Evolutionary conservation across 108 stramenopile species (phyloP), one percentile per base, ranked within the genome.

Genomic region (Cyclotella baltica): DNA sequence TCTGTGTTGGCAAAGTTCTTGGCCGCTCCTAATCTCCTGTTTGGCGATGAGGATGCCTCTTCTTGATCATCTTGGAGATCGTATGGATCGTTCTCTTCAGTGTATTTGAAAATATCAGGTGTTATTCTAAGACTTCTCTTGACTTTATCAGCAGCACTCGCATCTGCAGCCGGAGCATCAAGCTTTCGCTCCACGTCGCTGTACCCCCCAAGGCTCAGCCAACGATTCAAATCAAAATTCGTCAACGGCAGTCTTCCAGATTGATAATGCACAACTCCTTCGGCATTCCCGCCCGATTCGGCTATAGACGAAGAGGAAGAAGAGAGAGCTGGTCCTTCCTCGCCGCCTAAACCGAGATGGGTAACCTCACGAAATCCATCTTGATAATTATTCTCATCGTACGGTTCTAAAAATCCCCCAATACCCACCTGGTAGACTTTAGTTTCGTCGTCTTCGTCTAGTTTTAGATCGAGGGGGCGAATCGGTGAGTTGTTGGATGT

Each of bases 351-450:
- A 52, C 38, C 35, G 28, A 52, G 23, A 40, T 48, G 9, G 31
- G 8, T n/a, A 34, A 18, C 19, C 8, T 15, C 23, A 22, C 27
- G 43, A n/a, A 48, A 47, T 18, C 51, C 69, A 33, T 64, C 15
- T 59, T 77, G 77, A 34, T 77, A 77, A 62, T 77, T 77, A 0
- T 48, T 13, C 35, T 55, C 53, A 61, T 77, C 69, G 62, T 77
- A 77, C 62, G 77, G 77, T 46, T 77, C 77, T 52, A 77, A 55
- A 56, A 70, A 77, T 31, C 77, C 77, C 11, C 62, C 69, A 3
- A 33, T 29, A 3, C 77, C 77, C 27, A 63, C 50, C 55, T 77
- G 77, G 65, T 77, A 77, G 31, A 61, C 77, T 19, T 56, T 31
- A 9, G 67, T 53, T 13, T 53, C 16, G 34, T 27, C 70, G 56